Evolutionary conservation across 805 yeast species (phyloP).

Genomic region (Aciculoconidium aculeatum): DNA sequence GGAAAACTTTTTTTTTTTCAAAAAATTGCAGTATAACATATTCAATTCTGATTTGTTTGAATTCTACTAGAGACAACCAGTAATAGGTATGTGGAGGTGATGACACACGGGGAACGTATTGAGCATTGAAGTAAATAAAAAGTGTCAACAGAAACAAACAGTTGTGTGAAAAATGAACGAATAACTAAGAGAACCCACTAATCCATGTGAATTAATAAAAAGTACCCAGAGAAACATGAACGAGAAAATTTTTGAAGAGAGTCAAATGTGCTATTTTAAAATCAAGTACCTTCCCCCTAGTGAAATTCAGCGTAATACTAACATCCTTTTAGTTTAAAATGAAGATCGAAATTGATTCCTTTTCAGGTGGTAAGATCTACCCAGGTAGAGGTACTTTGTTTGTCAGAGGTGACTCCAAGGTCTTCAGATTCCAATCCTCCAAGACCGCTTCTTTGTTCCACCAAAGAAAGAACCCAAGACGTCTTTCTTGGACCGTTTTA

Average conservation of each 20-base stretch:
- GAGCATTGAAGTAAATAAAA: too few relatives aligned
- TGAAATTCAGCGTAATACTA: conserved; percentile 27
- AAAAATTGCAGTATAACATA: too few relatives aligned
- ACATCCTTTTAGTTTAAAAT: conserved; percentile 42
- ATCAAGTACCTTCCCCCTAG: conserved; percentile 3
- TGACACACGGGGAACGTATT: too few relatives aligned
- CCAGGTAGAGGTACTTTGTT: conserved; percentile 99
- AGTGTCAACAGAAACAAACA: too few relatives aligned
- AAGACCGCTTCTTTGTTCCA: conserved; percentile 97
- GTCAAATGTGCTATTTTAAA: too few relatives aligned
- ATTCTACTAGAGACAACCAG: too few relatives aligned
- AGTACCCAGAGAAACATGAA: too few relatives aligned
- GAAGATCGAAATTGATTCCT: conserved; percentile 99
- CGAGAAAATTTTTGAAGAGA: too few relatives aligned
- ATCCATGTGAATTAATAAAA: too few relatives aligned
- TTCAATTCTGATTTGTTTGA: too few relatives aligned
- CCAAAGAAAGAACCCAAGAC: conserved; percentile 99
- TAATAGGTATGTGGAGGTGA: conserved; percentile 16
- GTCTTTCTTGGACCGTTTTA: conserved; percentile 98
- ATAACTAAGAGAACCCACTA: neutral
- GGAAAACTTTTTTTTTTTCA: too few relatives aligned
- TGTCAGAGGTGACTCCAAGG: conserved; percentile 99
- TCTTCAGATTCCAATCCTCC: conserved; percentile 98
- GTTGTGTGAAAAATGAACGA: conserved; percentile 1
- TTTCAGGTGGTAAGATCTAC: conserved; percentile 99